Percentiles rank a stretch among this genome's conserved stretches.
These are phyloP conservation scores for Flaveria robusta DNA, from an alignment of 129 eudicot genomes.

Conservation along the genomic window DNA sequence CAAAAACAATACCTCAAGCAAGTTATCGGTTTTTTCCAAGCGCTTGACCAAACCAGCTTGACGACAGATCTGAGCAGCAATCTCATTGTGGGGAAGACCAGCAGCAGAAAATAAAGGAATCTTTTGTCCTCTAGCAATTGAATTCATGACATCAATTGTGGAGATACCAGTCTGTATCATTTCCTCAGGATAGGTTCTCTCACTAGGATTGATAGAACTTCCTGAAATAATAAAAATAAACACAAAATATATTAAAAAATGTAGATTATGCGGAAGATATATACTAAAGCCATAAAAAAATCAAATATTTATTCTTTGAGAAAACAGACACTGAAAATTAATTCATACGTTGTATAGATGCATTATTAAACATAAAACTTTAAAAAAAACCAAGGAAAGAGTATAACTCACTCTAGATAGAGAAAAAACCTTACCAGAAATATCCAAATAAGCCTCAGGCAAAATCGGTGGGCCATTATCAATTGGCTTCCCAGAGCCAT, in stretches of 20 bases:
- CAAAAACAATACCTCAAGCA: slow-evolving; percentile 69
- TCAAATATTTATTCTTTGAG: neutral
- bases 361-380: neutral
- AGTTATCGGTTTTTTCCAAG: slow-evolving; percentile 80
- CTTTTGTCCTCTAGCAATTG: slow-evolving; percentile 99
- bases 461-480: slow-evolving; percentile 99
- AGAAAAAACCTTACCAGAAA: slow-evolving; percentile 62
- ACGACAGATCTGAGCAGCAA: slow-evolving; percentile 99
- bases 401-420: slow-evolving; percentile 5
- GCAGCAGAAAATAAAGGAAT: slow-evolving; percentile 99
- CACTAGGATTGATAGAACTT: slow-evolving; percentile 98
- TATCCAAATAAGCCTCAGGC: slow-evolving; percentile 88
- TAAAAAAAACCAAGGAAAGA: neutral
- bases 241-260: slow-evolving; percentile 25
- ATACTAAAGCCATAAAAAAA: neutral
- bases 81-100: slow-evolving; percentile 99
- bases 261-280: neutral
- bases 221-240: slow-evolving; percentile 45
- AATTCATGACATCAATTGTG: slow-evolving; percentile 98
- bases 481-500: slow-evolving; percentile 98
- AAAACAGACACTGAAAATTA: neutral
- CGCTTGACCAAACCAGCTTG: slow-evolving; percentile 99
- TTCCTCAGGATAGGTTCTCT: slow-evolving; percentile 98
- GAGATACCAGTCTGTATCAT: slow-evolving; percentile 99
- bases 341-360: neutral